Base-by-base conservation (phyloP, 768 basidiomycete species). In the Sarcodon sp. region DNA sequence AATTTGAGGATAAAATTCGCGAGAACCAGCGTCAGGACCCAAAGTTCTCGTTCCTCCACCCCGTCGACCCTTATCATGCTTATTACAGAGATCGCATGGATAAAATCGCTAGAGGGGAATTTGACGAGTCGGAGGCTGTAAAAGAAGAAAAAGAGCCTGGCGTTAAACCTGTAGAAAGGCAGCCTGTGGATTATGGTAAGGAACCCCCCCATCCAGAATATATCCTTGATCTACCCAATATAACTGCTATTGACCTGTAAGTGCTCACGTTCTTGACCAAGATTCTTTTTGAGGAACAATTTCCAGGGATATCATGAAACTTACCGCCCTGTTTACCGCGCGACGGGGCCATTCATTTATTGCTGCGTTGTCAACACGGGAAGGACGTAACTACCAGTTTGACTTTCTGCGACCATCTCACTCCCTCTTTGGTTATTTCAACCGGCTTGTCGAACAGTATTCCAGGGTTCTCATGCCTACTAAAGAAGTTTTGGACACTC, bases 11-110 rank as follows among this genome's bases (percentile, higher is more conserved):
- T 62, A 93, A 94, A 69, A 91, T 99, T 64, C 81, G 92, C 57
- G 92, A 97, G 68, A 86, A 87, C 58, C 93, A 93, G 66, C 88
- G 91, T 67, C 77, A 81, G 54, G 94, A 98, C 71, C 90, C 92
- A 49, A 94, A 96, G 69, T 99, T 98, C 74, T 91, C 94, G 50
- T 99, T 99, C 73, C 77, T 99, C 64, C 94, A 94, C 70, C 83
- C 89, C 52, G 79, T 79, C 44, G 96, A 99, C 73, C 90, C 96
- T 54, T 99, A 96, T 70, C 90, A 98, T 81, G 88, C 88, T 51
- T 98, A 99, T 69, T 99, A 99, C 62, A 81, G 87, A 61, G 80
- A 93, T 70, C 80, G 86, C 60, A 79, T 94, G 69, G 88, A 91
- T 44, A 81, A 80, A 61, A 77, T 91, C 53, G 68, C 76, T 46